phyloP scores from a whole-genome alignment of 306 rosid species.

The Begonia fuchsioides region DNA sequence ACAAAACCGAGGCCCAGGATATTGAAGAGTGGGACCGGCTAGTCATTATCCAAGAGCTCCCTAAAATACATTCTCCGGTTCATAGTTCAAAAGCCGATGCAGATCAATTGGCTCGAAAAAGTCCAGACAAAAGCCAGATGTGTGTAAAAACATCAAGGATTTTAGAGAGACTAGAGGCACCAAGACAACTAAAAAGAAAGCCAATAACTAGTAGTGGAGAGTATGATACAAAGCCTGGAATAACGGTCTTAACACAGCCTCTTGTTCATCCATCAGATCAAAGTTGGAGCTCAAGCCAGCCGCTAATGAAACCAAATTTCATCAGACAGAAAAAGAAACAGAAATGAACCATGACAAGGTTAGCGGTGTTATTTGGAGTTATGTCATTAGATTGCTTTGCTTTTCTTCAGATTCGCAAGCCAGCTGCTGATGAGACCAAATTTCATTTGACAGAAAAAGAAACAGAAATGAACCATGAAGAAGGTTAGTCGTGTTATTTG shows the following conservation, averaged over 20 bases:
- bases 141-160: constrained; percentile 56
- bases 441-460: constrained; percentile 57
- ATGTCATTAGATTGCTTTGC: too few relatives aligned
- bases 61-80: constrained; percentile 30
- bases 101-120: constrained; percentile 23
- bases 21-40: constrained; percentile 72
- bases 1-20: constrained; percentile 27
- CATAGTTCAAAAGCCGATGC: constrained; percentile 23
- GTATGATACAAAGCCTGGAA: constrained; percentile 11
- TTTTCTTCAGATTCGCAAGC: constrained; percentile 10
- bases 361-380: too few relatives aligned
- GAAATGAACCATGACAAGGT: constrained; percentile 10
- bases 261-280: constrained; percentile 23
- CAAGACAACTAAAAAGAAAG: constrained; percentile 36
- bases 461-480: constrained; percentile 18
- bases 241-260: constrained; percentile 28
- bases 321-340: constrained; percentile 51
- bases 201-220: constrained; percentile 24
- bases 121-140: constrained; percentile 29
- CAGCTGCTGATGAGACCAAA: constrained; percentile 57
- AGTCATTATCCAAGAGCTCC: constrained; percentile 44
- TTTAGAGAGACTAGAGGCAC: constrained; percentile 73
- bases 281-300: constrained; percentile 26
- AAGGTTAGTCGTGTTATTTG: too few relatives aligned
- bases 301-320: constrained; percentile 57